Evolutionary conservation across 2,329 filamentous ascomycete species (phyloP).

Genomic region (Apiospora phragmitis): DNA sequence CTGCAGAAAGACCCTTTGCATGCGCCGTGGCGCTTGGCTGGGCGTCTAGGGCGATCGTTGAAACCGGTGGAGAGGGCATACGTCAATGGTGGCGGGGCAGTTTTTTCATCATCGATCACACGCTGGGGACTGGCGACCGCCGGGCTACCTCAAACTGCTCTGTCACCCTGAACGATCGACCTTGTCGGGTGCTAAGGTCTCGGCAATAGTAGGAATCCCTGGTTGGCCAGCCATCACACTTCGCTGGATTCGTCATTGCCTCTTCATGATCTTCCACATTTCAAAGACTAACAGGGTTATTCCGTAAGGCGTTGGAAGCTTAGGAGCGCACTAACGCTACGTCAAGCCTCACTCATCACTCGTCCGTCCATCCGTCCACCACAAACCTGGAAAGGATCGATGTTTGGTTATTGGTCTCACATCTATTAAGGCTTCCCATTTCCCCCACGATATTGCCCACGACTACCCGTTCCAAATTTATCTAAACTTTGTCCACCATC

Average conservation of each 20-base stretch:
- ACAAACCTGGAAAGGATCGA: background rate
- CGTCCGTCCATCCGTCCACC: background rate
- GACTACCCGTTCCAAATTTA: background rate
- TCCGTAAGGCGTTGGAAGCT: background rate
- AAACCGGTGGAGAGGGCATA: constrained; percentile 1
- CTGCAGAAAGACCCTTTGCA: constrained; percentile 2
- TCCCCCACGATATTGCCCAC: background rate
- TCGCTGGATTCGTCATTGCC: background rate
- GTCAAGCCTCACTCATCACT: background rate
- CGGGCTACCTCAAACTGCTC: background rate
- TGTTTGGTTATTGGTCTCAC: background rate
- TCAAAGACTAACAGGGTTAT: background rate
- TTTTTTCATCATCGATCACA: constrained; percentile 9
- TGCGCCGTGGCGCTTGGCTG: background rate
- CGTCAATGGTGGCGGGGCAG: constrained; percentile 10
- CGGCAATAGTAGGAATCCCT: background rate
- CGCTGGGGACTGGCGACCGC: background rate
- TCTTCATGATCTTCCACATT: background rate
- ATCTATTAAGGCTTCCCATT: constrained; percentile 2
- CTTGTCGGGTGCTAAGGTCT: background rate
- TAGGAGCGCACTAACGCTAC: constrained; percentile 1
- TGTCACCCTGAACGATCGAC: background rate
- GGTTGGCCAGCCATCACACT: background rate
- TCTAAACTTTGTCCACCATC: background rate
- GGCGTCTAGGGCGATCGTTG: background rate